A percentile compares a stretch with the other conserved stretches of the same genome.
Evolutionary conservation across 192 early-diverging fungal genomes (phyloP).

Genomic region (Pilobolus umbonatus): DNA sequence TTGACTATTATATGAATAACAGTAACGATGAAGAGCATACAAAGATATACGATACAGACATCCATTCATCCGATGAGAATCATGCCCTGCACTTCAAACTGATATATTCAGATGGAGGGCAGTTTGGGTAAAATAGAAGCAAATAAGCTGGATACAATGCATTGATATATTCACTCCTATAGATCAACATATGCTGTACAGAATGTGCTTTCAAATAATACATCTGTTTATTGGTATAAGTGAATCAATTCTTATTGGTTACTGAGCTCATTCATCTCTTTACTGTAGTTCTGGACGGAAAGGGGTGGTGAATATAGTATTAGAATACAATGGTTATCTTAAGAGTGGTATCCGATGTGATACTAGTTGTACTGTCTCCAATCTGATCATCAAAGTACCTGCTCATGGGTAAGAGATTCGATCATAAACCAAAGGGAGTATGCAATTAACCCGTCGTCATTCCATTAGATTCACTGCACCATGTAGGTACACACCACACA

Average conservation of each 20-base stretch:
- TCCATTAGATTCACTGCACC: conserved; percentile 42
- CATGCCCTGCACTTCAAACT: neutral
- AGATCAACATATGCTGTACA: conserved; percentile 11
- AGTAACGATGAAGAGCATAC: too few species aligned
- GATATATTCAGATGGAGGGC: conserved; percentile 1
- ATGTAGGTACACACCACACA: conserved; percentile 21
- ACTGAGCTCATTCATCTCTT: neutral
- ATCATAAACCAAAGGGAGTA: neutral
- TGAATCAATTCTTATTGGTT: neutral
- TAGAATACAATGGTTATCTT: conserved; percentile 8
- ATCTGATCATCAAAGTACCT: conserved; percentile 43
- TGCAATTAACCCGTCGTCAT: neutral
- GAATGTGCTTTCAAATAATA: conserved; percentile 13
- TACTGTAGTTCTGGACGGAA: conserved; percentile 22
- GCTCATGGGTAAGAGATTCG: conserved; percentile 31
- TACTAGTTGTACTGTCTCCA: conserved; percentile 36
- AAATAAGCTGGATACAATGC: neutral
- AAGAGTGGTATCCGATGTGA: conserved; percentile 6
- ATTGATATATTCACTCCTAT: neutral
- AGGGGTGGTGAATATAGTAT: conserved; percentile 24
- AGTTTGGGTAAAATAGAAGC: neutral
- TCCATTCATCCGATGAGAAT: neutral
- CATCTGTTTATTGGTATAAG: conserved; percentile 15
- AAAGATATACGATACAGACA: neutral
- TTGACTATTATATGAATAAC: too few species aligned